Conservation (phyloP, 805 yeast genomes). For the Candida oleophila region DNA sequence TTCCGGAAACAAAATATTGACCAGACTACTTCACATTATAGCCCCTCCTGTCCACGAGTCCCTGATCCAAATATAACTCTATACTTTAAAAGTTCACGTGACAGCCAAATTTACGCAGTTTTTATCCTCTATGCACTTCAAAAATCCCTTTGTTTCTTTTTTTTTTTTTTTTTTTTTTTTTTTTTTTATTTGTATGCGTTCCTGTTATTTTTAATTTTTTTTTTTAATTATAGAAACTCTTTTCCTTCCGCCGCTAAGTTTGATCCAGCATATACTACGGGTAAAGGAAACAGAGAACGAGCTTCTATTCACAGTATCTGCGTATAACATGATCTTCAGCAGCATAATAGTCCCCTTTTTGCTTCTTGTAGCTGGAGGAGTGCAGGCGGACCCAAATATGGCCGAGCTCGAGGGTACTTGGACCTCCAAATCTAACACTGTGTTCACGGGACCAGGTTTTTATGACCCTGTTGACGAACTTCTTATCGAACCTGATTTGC, state of each 20-base stretch:
- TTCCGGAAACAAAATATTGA: too few relatives aligned
- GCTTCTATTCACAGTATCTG: too few relatives aligned
- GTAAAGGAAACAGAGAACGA: not conserved
- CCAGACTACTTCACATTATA: too few relatives aligned
- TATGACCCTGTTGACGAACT: conserved; percentile 96
- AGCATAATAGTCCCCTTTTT: not conserved
- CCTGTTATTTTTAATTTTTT: not conserved
- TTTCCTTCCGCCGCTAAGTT: not conserved
- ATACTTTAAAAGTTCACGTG: too few relatives aligned
- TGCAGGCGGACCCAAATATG: conserved; percentile 35
- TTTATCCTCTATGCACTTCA: not conserved
- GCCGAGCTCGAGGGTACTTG: conserved; percentile 80
- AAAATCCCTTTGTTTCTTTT: not conserved
- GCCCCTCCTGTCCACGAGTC: too few relatives aligned
- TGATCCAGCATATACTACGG: not conserved
- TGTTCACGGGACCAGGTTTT: conserved; percentile 95
- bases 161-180: not conserved
- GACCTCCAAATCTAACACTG: conserved; percentile 91
- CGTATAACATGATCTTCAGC: not conserved
- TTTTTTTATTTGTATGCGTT: not conserved
- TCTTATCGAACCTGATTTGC: conserved; percentile 90
- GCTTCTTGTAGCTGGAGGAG: conserved; percentile 4
- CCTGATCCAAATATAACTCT: too few relatives aligned
- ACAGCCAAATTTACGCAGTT: too few relatives aligned
- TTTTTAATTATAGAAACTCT: not conserved